phyloP scores from a whole-genome alignment of 83 land plant species.

The Thuja plicata region DNA sequence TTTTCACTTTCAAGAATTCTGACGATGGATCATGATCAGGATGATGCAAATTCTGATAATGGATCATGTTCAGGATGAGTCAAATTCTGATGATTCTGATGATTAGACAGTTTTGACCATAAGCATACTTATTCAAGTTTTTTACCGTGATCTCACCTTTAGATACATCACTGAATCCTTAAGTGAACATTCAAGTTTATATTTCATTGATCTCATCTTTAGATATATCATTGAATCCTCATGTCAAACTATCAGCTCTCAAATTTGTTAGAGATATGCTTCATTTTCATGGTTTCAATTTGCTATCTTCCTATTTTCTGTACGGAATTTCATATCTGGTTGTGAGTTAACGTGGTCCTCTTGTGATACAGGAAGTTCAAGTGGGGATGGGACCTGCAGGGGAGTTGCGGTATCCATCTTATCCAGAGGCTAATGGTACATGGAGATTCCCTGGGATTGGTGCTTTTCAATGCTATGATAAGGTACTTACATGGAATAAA shows the following conservation, averaged over 20 bases:
- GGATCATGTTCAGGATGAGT: too few relatives aligned
- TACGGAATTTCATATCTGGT: neutral
- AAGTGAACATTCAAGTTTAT: too few relatives aligned
- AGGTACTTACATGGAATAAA: conserved; percentile 28
- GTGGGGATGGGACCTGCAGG: conserved; percentile 95
- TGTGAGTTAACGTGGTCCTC: neutral
- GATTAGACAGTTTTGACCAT: too few relatives aligned
- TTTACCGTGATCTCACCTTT: too few relatives aligned
- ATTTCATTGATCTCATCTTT: too few relatives aligned
- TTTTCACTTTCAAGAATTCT: too few relatives aligned
- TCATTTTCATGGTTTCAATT: neutral
- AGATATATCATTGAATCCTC: too few relatives aligned
- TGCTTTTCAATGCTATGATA: conserved; percentile 90
- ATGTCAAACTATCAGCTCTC: neutral
- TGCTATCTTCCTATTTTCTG: neutral
- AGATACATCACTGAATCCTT: too few relatives aligned
- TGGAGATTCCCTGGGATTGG: conserved; percentile 90
- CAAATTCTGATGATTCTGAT: too few relatives aligned
- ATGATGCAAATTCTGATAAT: too few relatives aligned
- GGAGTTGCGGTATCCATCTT: conserved; percentile 85
- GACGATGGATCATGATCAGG: too few relatives aligned
- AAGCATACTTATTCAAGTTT: too few relatives aligned
- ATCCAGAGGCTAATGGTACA: conserved; percentile 72
- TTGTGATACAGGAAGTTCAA: conserved; percentile 69
- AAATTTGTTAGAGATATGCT: neutral